Evolutionary conservation across 1,284 basidiomycete species (phyloP).

Genomic region (Papiliotrema flavescens): DNA sequence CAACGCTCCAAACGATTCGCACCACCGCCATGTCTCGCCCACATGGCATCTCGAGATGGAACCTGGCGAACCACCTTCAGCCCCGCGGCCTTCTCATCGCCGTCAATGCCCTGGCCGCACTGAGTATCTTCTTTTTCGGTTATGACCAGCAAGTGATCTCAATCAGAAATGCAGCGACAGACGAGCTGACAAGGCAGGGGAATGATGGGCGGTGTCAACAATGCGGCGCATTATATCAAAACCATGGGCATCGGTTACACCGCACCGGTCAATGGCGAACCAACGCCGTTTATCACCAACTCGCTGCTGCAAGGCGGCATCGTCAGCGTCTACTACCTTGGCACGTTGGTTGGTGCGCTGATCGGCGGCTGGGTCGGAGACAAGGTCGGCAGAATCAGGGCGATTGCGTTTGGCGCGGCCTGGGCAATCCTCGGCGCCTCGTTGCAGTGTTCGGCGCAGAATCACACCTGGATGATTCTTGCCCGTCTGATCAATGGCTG

Average conservation of each 20-base stretch:
- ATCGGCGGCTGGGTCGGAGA: constrained; percentile 29
- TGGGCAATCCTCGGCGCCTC: constrained; percentile 28
- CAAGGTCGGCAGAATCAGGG: constrained; percentile 23
- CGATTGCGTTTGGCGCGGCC: constrained; percentile 13
- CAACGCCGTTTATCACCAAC: constrained; percentile 13
- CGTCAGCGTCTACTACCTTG: constrained; percentile 32
- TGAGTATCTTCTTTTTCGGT: constrained; percentile 30
- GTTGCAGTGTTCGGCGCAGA: constrained; percentile 24
- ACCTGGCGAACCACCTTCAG: constrained; percentile 12
- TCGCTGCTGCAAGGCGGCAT: constrained; percentile 23
- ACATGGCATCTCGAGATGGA: constrained; percentile 5
- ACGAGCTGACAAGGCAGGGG: constrained; percentile 1
- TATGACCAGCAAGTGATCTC: constrained; percentile 15
- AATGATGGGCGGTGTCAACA: constrained; percentile 33
- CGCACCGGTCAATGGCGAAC: constrained; percentile 11
- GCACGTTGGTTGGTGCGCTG: constrained; percentile 34
- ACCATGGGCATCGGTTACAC: constrained; percentile 30
- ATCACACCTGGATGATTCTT: constrained; percentile 17
- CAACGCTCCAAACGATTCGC: too few species aligned
- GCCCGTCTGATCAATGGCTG: constrained; percentile 34
- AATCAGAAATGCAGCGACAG: not conserved
- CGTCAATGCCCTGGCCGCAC: constrained; percentile 22
- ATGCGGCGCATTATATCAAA: constrained; percentile 20
- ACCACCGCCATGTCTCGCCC: not conserved
- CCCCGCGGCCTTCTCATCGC: constrained; percentile 20